Evolutionary conservation across 1,139 yeast species (phyloP).

Genomic region (Suhomyces yuchorum): DNA sequence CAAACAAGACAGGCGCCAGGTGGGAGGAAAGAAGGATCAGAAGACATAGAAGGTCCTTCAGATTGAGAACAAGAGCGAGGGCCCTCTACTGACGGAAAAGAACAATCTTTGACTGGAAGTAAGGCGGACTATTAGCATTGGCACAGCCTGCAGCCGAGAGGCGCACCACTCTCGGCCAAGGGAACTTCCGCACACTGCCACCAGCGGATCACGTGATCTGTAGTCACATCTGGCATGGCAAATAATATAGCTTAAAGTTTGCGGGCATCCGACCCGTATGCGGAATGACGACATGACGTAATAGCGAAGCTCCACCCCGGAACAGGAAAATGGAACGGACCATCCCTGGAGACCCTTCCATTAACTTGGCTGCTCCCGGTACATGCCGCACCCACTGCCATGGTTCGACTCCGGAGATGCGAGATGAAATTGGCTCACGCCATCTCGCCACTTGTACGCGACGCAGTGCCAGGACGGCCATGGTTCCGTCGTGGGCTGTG

Average conservation of each 20-base stretch:
- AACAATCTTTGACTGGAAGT: neutral
- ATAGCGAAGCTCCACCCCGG: neutral
- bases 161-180: neutral
- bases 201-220: neutral
- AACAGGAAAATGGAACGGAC: neutral
- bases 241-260: neutral
- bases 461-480: neutral
- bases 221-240: neutral
- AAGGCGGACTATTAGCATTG: neutral
- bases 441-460: neutral
- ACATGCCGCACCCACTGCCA: neutral
- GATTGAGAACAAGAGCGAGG: neutral
- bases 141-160: neutral
- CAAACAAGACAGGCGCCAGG: neutral
- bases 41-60: neutral
- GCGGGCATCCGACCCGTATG: neutral
- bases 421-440: slow-evolving; percentile 1
- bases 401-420: neutral
- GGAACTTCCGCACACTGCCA: neutral
- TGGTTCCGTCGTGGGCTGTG: neutral
- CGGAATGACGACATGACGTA: neutral
- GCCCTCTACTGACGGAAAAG: neutral
- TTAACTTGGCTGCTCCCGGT: too few species aligned
- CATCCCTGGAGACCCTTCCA: neutral
- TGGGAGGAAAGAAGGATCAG: neutral